A percentile compares a stretch with the other conserved stretches of the same genome.
These are phyloP conservation scores for Periconia sp. DNA, from an alignment of 2,329 filamentous ascomycete species.

Conservation along the genomic window DNA sequence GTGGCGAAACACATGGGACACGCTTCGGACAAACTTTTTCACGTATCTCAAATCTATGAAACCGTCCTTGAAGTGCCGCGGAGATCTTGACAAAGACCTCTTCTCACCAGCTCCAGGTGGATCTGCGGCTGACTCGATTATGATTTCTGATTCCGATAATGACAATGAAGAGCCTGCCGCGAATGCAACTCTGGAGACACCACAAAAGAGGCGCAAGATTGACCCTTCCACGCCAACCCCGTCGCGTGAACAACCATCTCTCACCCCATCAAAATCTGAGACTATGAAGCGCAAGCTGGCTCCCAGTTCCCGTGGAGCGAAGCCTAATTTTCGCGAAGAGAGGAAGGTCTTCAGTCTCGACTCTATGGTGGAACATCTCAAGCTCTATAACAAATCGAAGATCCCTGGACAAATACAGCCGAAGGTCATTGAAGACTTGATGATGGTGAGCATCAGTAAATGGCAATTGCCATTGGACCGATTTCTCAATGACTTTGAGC, in stretches of 20 bases:
- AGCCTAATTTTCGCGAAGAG: conserved; percentile 9
- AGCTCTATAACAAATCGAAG: conserved; percentile 29
- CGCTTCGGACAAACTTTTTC: conserved; percentile 60
- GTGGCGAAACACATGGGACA: conserved; percentile 52
- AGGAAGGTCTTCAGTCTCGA: conserved; percentile 35
- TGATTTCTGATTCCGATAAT: conserved; percentile 27
- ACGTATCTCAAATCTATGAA: conserved; percentile 39
- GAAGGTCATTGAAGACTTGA: conserved; percentile 40
- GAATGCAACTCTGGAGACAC: conserved; percentile 15
- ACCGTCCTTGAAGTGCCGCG: conserved; percentile 29
- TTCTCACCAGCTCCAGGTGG: conserved; percentile 14
- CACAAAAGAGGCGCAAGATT: conserved; percentile 42
- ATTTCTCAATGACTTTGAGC: conserved; percentile 33
- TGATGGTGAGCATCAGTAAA: conserved; percentile 27
- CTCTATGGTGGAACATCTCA: conserved; percentile 31
- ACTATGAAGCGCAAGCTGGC: too few relatives aligned
- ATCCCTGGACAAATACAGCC: conserved; percentile 45
- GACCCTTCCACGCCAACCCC: conserved; percentile 2
- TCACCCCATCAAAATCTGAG: neutral
- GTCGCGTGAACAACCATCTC: too few relatives aligned
- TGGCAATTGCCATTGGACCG: conserved; percentile 35
- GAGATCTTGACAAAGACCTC: conserved; percentile 16
- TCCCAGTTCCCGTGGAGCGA: too few relatives aligned
- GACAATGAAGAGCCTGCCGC: conserved; percentile 13
- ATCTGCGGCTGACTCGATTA: conserved; percentile 17